A percentile compares a stretch with the other conserved stretches of the same genome.
These are phyloP conservation scores for Puccinia polysora DNA, from an alignment of 1,284 basidiomycete species.

Conservation along the genomic window DNA sequence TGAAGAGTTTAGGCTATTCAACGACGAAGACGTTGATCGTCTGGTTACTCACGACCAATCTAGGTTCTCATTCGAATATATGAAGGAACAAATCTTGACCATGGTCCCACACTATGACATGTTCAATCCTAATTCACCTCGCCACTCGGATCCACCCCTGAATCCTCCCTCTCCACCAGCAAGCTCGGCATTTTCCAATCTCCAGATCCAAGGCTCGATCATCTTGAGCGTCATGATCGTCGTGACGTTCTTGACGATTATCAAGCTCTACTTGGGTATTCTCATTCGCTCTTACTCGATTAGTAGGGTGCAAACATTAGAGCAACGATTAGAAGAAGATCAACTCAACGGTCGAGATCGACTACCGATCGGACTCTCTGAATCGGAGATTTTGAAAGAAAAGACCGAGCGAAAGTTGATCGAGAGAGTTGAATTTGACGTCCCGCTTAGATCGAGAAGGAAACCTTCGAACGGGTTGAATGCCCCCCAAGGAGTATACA, in stretches of 20 bases:
- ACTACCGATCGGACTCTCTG: constrained; percentile 22
- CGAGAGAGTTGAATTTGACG: constrained; percentile 22
- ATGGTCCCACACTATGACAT: background rate
- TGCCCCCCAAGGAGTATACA: background rate
- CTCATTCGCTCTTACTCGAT: constrained; percentile 23
- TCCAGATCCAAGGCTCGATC: constrained; percentile 28
- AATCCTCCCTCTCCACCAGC: background rate
- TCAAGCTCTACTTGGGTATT: constrained; percentile 35
- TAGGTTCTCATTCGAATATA: constrained; percentile 15
- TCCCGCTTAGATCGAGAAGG: constrained; percentile 2
- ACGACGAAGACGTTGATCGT: background rate
- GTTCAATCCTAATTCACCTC: background rate
- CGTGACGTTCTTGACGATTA: constrained; percentile 12
- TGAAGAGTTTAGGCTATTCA: constrained; percentile 52
- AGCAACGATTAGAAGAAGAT: constrained; percentile 14
- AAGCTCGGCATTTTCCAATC: constrained; percentile 11
- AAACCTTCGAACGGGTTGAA: background rate
- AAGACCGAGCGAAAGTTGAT: constrained; percentile 24
- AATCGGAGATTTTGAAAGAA: constrained; percentile 17
- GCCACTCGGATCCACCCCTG: background rate
- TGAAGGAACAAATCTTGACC: constrained; percentile 9
- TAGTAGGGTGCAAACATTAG: constrained; percentile 7
- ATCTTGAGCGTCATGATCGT: constrained; percentile 4
- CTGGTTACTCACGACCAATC: background rate
- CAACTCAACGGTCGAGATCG: constrained; percentile 9